These are phyloP conservation scores for Protomyces inouyei DNA, from an alignment of 1,139 yeast species.

Conservation along the genomic window DNA sequence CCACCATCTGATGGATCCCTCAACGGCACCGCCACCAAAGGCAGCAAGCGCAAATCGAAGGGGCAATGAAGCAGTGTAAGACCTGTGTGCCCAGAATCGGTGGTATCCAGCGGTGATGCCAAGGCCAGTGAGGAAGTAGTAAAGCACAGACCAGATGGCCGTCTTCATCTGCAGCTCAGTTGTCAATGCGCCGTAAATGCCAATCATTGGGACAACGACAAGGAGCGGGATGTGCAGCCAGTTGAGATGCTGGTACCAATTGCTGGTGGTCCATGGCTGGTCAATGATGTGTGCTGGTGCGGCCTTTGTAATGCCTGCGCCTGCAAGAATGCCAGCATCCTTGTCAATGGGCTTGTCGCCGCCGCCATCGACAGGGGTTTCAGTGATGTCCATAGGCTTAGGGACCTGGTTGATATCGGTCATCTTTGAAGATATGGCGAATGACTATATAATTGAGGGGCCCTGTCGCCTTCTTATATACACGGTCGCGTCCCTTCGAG, in stretches of 20 bases:
- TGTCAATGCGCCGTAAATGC: constrained; percentile 51
- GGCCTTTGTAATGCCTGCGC: constrained; percentile 12
- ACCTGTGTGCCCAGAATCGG: constrained; percentile 81
- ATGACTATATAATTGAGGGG: too few relatives aligned
- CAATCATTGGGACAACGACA: constrained; percentile 61
- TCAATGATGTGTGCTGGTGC: constrained; percentile 60
- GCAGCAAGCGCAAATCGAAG: constrained; percentile 68
- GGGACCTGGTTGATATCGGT: constrained; percentile 25
- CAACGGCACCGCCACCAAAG: constrained; percentile 91
- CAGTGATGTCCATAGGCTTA: constrained; percentile 19
- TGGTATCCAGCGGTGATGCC: constrained; percentile 97
- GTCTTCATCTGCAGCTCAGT: constrained; percentile 63
- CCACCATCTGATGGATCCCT: constrained; percentile 99
- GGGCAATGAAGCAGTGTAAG: constrained; percentile 72
- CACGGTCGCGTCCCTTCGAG: too few relatives aligned
- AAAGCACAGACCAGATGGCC: constrained; percentile 52
- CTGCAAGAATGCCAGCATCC: constrained; percentile 19
- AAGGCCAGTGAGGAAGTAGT: constrained; percentile 70
- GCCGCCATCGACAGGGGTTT: constrained; percentile 25
- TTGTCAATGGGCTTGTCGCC: constrained; percentile 19
- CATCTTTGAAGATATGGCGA: neutral
- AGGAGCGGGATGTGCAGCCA: constrained; percentile 89
- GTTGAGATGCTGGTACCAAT: constrained; percentile 85
- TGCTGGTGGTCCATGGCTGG: constrained; percentile 76
- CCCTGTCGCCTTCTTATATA: too few relatives aligned